Percentiles rank a stretch among this genome's conserved stretches.
Evolutionary conservation across 73 alveolate genomes (phyloP).

Genomic region (Uronychia binucleata): DNA sequence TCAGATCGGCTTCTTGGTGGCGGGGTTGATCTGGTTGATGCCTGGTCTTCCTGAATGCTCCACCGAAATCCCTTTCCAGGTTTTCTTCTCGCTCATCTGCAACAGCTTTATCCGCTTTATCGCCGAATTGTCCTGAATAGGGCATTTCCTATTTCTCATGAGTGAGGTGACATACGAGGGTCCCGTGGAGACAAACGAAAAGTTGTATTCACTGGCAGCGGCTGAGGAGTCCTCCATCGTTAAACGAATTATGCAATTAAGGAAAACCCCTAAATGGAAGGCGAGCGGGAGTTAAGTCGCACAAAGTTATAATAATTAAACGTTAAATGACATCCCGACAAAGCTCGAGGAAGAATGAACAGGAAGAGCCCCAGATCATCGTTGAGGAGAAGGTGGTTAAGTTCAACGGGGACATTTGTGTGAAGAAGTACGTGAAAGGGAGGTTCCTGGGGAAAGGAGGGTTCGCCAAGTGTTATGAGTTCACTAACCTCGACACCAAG

Average conservation of each 20-base stretch:
- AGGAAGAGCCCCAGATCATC: slow-evolving; percentile 27
- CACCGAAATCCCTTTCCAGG: slow-evolving; percentile 54
- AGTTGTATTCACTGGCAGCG: background rate
- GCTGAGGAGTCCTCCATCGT: background rate
- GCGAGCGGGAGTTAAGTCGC: no score
- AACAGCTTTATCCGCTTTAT: background rate
- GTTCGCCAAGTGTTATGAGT: slow-evolving; percentile 77
- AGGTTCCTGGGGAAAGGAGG: slow-evolving; percentile 88
- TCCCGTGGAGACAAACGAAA: background rate
- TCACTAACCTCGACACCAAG: slow-evolving; percentile 66
- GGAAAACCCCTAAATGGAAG: no score
- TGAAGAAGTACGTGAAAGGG: slow-evolving; percentile 73
- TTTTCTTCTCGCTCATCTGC: background rate
- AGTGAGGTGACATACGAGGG: background rate
- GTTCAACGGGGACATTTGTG: slow-evolving; percentile 66
- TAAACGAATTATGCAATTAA: background rate
- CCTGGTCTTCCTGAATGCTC: slow-evolving; percentile 66
- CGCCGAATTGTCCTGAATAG: background rate
- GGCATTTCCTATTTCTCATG: background rate
- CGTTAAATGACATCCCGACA: no score
- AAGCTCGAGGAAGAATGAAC: slow-evolving; percentile 12
- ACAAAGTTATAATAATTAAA: no score
- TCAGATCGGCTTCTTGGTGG: background rate
- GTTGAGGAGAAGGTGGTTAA: slow-evolving; percentile 83
- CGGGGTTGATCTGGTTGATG: background rate